A percentile compares a stretch with the other conserved stretches of the same genome.
phyloP scores from a whole-genome alignment of 140 eudicot genomes.

The Oenanthe javanica region DNA sequence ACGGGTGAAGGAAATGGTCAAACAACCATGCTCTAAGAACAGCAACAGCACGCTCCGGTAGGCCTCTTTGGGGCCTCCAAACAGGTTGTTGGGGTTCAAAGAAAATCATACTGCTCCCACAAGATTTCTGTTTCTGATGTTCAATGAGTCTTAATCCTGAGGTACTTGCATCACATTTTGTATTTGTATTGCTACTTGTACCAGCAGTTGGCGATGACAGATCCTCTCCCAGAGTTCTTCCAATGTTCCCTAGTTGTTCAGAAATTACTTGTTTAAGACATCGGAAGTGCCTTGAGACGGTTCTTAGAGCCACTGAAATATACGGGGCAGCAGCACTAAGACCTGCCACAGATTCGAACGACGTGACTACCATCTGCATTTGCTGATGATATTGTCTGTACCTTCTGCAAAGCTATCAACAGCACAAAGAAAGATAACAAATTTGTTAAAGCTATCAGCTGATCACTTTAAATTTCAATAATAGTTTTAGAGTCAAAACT shows the following conservation, averaged over 20 bases:
- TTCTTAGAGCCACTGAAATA: slow-evolving; percentile 51
- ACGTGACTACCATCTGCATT: slow-evolving; percentile 70
- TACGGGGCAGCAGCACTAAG: slow-evolving; percentile 71
- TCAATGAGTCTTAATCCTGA: slow-evolving; percentile 41
- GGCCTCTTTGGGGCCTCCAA: slow-evolving; percentile 94
- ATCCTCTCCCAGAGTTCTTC: slow-evolving; percentile 31
- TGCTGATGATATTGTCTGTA: slow-evolving; percentile 79
- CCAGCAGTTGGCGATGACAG: slow-evolving; percentile 8
- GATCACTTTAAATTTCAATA: not conserved
- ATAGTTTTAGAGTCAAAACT: not conserved
- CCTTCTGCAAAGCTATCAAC: slow-evolving; percentile 58
- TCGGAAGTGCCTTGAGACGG: slow-evolving; percentile 62
- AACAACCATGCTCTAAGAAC: slow-evolving; percentile 83
- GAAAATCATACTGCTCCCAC: slow-evolving; percentile 6
- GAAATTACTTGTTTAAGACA: slow-evolving; percentile 60
- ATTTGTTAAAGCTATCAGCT: too few species aligned
- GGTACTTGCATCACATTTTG: slow-evolving; percentile 26
- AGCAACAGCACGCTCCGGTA: slow-evolving; percentile 87
- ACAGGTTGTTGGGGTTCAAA: slow-evolving; percentile 26
- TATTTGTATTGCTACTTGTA: slow-evolving; percentile 11
- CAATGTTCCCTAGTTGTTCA: slow-evolving; percentile 49
- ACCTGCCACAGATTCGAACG: slow-evolving; percentile 82
- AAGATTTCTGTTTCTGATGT: slow-evolving; percentile 9
- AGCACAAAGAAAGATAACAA: not conserved
- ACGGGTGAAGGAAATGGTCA: slow-evolving; percentile 98